These are phyloP conservation scores for Millerozyma acaciae DNA, from an alignment of 805 yeast genomes.

Conservation along the genomic window DNA sequence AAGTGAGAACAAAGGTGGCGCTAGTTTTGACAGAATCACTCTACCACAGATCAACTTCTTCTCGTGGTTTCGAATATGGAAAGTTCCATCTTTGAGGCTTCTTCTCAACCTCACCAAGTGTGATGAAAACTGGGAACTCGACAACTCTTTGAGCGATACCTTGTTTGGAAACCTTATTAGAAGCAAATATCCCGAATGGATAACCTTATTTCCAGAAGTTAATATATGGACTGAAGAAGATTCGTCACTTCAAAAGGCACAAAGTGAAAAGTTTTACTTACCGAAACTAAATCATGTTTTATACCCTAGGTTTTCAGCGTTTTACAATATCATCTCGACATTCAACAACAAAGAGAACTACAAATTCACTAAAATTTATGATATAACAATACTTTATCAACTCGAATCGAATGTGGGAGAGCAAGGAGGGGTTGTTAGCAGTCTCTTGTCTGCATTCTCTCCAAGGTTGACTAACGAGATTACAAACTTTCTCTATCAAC, in stretches of 20 bases:
- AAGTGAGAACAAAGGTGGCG: neutral
- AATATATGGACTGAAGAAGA: slow-evolving; percentile 56
- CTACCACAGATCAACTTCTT: slow-evolving; percentile 54
- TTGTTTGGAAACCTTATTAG: slow-evolving; percentile 33
- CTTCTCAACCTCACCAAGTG: slow-evolving; percentile 45
- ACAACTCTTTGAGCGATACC: slow-evolving; percentile 28
- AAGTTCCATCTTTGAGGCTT: slow-evolving; percentile 52
- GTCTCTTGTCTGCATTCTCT: neutral
- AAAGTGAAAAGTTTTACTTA: slow-evolving; percentile 55
- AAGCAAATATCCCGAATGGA: slow-evolving; percentile 52
- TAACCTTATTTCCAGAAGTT: slow-evolving; percentile 82
- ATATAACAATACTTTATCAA: slow-evolving; percentile 49
- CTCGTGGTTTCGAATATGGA: slow-evolving; percentile 67
- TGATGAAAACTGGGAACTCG: slow-evolving; percentile 71
- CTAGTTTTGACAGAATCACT: slow-evolving; percentile 10
- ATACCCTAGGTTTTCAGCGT: slow-evolving; percentile 72
- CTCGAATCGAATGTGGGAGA: slow-evolving; percentile 1
- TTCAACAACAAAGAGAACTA: slow-evolving; percentile 28
- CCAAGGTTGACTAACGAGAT: neutral
- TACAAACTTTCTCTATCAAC: slow-evolving; percentile 11
- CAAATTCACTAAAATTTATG: slow-evolving; percentile 48
- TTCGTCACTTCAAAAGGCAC: slow-evolving; percentile 46
- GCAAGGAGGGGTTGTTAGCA: neutral
- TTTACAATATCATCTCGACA: slow-evolving; percentile 47
- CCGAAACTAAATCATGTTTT: slow-evolving; percentile 58